Evolutionary conservation across 306 rosid genomes (phyloP), one percentile per base, ranked within the genome.

Genomic region (Canavalia ensiformis): DNA sequence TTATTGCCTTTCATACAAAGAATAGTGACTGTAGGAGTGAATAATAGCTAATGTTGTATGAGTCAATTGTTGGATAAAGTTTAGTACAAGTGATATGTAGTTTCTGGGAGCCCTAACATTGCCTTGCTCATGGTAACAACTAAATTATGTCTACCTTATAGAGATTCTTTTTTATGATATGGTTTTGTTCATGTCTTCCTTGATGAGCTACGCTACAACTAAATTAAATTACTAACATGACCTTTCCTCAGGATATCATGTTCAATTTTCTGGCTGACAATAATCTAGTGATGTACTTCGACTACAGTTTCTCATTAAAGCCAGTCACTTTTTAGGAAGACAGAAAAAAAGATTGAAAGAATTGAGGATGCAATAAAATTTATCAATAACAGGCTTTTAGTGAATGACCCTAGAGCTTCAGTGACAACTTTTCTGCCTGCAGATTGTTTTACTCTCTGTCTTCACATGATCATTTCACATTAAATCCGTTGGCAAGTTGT

Each of bases 321-420:
- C 71, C 77, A 72, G 83, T 88, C 91, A 42, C 73, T 79, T 42
- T 80, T 87, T 77, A 89, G 39, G 63, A 89, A 88, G 82, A 82
- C 82, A 72, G 92, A 83, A 46, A 78, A 62, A 63, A 84, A 83
- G 74, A 46, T 84, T 39, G 92, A 88, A 77, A 86, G 76, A 66
- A 84, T 84, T 68, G 95, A 90, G 74, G 98, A 94, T 64, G 91
- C 92, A 62, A 86, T 90, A 68, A 89, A 86, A 76, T 92, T 86
- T 86, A 89, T 94, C 44, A 89, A 84, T 78, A 82, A 79, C 80
- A 78, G 54, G 87, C 87, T 94, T 84, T 86, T 87, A 3, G 87
- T 79, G 49, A 89, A 88, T 77, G 90, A 87, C 76, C 83, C 85
- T 66, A 81, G 84, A 55, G 60, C 86, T 88, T 83, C 87, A 68